phyloP scores from a whole-genome alignment of 2,329 filamentous ascomycete genomes.

The Ampelomyces quisqualis region DNA sequence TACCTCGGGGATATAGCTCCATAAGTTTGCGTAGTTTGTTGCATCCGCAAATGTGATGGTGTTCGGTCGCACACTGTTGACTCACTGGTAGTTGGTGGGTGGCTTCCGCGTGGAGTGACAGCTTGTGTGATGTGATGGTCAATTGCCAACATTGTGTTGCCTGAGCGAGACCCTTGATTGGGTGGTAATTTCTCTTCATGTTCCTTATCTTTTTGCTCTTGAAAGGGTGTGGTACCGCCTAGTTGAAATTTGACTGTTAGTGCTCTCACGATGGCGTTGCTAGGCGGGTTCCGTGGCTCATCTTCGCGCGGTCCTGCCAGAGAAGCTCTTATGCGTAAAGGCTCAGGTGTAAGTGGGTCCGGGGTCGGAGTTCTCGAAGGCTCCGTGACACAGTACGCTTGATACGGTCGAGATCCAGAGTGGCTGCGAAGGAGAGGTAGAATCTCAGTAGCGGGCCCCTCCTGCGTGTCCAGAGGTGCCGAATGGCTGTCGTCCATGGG shows the following conservation, averaged over 20 bases:
- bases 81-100: slow-evolving; percentile 6
- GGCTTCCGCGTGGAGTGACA: slow-evolving; percentile 15
- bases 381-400: slow-evolving; percentile 25
- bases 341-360: slow-evolving; percentile 11
- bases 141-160: slow-evolving; percentile 5
- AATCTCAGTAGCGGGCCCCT: slow-evolving; percentile 5
- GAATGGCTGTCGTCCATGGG: neutral
- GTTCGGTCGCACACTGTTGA: slow-evolving; percentile 13
- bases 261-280: slow-evolving; percentile 1
- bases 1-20: neutral
- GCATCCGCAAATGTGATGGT: slow-evolving; percentile 19
- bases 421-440: neutral
- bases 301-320: neutral
- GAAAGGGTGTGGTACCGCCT: no score
- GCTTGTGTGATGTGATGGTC: slow-evolving; percentile 17
- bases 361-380: slow-evolving; percentile 17
- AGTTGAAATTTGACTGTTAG: no score
- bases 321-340: neutral
- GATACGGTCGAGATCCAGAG: slow-evolving; percentile 10
- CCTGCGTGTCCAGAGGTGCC: neutral
- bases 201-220: slow-evolving; percentile 1
- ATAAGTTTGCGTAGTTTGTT: slow-evolving; percentile 7
- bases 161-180: neutral
- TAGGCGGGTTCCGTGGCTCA: neutral
- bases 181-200: slow-evolving; percentile 1